phyloP scores from a whole-genome alignment of 306 rosid genomes.

The Cicer yamashitae region DNA sequence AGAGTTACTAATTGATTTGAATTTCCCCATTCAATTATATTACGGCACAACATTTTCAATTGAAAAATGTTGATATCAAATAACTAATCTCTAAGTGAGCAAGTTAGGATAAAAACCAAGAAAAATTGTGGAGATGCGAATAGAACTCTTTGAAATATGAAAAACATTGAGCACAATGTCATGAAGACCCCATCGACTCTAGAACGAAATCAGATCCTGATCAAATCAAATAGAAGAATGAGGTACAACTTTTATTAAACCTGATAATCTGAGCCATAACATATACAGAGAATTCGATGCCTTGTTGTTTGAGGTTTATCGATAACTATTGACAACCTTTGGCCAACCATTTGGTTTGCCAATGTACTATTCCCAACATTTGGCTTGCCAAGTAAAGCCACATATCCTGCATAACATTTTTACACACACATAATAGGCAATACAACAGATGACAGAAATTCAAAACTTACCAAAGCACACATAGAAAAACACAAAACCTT shows the following conservation, averaged over 20 bases:
- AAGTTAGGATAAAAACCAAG: conserved; percentile 8
- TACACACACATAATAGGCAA: no score
- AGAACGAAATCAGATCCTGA: conserved; percentile 10
- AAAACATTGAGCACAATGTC: conserved; percentile 16
- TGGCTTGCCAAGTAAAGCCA: no score
- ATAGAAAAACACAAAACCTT: no score
- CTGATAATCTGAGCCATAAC: conserved; percentile 89
- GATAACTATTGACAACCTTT: no score
- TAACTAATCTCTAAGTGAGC: not conserved
- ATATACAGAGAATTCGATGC: conserved; percentile 94
- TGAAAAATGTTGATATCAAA: conserved; percentile 23
- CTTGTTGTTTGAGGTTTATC: no score
- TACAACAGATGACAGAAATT: no score
- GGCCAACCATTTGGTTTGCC: no score
- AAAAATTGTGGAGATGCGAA: not conserved
- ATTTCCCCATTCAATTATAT: conserved; percentile 23
- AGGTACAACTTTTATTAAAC: conserved; percentile 54
- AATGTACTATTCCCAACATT: no score
- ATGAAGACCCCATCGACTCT: not conserved
- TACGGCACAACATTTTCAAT: conserved; percentile 12
- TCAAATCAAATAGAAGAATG: conserved; percentile 36
- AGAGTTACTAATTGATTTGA: conserved; percentile 23
- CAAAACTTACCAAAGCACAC: no score
- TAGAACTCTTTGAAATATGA: not conserved
- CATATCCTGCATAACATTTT: no score